phyloP scores from a whole-genome alignment of 2,329 filamentous ascomycete species.

The Ophiostoma fasciatum region DNA sequence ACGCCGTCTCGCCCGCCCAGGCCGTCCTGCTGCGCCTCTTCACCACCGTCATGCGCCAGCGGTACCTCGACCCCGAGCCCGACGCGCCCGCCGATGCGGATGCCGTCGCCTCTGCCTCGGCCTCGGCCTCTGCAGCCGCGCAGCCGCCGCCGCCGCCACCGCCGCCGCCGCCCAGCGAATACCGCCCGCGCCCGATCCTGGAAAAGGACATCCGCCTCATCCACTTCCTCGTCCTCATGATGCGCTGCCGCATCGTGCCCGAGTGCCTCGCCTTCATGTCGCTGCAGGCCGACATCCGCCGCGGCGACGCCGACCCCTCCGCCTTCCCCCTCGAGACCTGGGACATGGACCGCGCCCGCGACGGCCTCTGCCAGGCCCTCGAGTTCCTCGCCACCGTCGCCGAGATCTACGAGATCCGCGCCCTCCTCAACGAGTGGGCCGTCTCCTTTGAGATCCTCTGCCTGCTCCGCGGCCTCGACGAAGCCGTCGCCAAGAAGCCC shows the following conservation, averaged over 20 bases:
- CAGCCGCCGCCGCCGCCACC: too few relatives aligned
- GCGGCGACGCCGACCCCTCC: constrained; percentile 57
- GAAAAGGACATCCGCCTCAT: constrained; percentile 49
- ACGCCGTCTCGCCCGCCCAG: constrained; percentile 90
- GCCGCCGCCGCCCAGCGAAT: background rate
- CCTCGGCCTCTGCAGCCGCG: too few relatives aligned
- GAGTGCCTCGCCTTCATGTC: constrained; percentile 92
- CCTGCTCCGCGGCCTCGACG: constrained; percentile 73
- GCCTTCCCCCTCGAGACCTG: constrained; percentile 91
- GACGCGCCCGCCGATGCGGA: constrained; percentile 1
- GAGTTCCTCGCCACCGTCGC: constrained; percentile 86
- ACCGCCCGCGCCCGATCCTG: constrained; percentile 23
- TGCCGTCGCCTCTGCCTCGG: background rate
- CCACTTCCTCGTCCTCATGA: constrained; percentile 85
- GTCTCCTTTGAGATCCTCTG: constrained; percentile 79
- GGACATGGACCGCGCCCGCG: constrained; percentile 96
- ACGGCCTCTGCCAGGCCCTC: constrained; percentile 85
- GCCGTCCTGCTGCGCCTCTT: constrained; percentile 83
- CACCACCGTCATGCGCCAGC: constrained; percentile 65
- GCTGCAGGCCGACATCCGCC: constrained; percentile 77
- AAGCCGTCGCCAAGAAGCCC: constrained; percentile 71
- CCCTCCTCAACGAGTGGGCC: constrained; percentile 82
- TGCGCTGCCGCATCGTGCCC: constrained; percentile 81
- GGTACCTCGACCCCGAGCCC: constrained; percentile 24
- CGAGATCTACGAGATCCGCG: constrained; percentile 70